These are phyloP conservation scores for Lasiosphaeria miniovina DNA, from an alignment of 495 filamentous ascomycete species.

Conservation along the genomic window DNA sequence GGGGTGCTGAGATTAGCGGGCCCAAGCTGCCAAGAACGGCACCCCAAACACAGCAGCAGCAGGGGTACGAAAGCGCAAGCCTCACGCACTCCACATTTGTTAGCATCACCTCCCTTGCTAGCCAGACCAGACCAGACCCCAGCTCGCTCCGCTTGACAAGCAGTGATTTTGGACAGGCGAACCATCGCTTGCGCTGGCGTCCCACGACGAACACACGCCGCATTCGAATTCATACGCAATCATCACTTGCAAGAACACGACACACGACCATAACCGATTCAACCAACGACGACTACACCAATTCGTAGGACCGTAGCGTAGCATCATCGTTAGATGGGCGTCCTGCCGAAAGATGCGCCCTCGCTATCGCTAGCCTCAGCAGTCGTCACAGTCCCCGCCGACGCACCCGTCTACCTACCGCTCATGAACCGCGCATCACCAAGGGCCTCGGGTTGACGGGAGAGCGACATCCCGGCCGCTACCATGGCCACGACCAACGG, in stretches of 20 bases:
- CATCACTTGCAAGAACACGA: neutral
- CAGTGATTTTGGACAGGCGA: neutral
- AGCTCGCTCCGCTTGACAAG: neutral
- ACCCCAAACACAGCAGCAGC: no score
- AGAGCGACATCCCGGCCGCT: slow-evolving; percentile 14
- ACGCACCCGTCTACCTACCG: neutral
- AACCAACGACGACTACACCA: slow-evolving; percentile 9
- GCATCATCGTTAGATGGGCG: no score
- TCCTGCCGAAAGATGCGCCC: no score
- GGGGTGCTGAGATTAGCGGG: no score
- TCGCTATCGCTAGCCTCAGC: neutral
- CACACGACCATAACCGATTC: neutral
- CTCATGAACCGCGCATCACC: slow-evolving; percentile 25
- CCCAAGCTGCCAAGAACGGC: no score
- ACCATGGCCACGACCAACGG: slow-evolving; percentile 28
- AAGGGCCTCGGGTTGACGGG: slow-evolving; percentile 20
- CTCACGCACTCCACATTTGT: neutral
- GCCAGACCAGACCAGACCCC: neutral
- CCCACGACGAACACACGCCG: neutral
- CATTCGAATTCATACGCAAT: neutral
- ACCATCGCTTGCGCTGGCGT: neutral
- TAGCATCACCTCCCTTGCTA: neutral
- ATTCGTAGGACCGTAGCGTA: neutral
- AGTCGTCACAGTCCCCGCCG: no score
- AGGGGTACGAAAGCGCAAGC: neutral